A percentile compares a stretch with the other conserved stretches of the same genome.
Conservation (phyloP, 805 yeast species). For the Teunomyces atbi region DNA sequence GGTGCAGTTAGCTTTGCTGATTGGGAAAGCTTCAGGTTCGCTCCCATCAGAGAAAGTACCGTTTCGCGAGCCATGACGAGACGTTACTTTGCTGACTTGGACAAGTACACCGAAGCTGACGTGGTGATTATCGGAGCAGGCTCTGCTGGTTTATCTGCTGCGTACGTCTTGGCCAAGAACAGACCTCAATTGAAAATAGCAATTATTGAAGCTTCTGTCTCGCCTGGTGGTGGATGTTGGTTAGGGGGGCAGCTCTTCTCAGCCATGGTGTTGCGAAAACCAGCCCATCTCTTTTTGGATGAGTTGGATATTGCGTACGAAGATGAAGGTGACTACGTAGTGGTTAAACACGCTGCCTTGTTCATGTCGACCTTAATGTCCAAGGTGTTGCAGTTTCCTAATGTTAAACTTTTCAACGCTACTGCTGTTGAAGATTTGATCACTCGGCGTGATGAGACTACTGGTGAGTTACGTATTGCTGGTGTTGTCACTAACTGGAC, state of each 20-base stretch:
- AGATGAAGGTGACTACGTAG: slow-evolving; percentile 78
- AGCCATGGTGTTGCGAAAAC: slow-evolving; percentile 78
- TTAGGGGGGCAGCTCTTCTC: slow-evolving; percentile 74
- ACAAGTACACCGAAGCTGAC: slow-evolving; percentile 72
- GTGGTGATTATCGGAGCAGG: slow-evolving; percentile 78
- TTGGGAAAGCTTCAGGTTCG: slow-evolving; percentile 68
- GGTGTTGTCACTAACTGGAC: slow-evolving; percentile 88
- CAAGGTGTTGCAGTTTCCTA: slow-evolving; percentile 67
- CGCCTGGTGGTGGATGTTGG: slow-evolving; percentile 82
- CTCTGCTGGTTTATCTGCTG: slow-evolving; percentile 73
- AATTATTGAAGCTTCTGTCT: slow-evolving; percentile 69
- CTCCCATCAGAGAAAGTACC: slow-evolving; percentile 74
- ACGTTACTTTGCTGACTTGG: slow-evolving; percentile 69
- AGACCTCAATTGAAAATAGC: slow-evolving; percentile 77
- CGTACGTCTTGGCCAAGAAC: slow-evolving; percentile 67
- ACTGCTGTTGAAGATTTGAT: slow-evolving; percentile 79
- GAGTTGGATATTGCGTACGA: slow-evolving; percentile 66
- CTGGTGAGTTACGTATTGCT: slow-evolving; percentile 63
- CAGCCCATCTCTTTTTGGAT: slow-evolving; percentile 66
- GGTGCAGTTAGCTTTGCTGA: slow-evolving; percentile 40
- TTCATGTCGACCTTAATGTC: slow-evolving; percentile 71
- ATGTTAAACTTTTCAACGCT: slow-evolving; percentile 75
- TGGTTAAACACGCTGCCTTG: slow-evolving; percentile 76
- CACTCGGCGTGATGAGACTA: slow-evolving; percentile 57
- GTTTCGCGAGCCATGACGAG: slow-evolving; percentile 80